Percentiles rank a stretch among this genome's conserved stretches.
phyloP scores from a whole-genome alignment of 176 grass and related monocot genomes.

The Alloteropsis semialata region DNA sequence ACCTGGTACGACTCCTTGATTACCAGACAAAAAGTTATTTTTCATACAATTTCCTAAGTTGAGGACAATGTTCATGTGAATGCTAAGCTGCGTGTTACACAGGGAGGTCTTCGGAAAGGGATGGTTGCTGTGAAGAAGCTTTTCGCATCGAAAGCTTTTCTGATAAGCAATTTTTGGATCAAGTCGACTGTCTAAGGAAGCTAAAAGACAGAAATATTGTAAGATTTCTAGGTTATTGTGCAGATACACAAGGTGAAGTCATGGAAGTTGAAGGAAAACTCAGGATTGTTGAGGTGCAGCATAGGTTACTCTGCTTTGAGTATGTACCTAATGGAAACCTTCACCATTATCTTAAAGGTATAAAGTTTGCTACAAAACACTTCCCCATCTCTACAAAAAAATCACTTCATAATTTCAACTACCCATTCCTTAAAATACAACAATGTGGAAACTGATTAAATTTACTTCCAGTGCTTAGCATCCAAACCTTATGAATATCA shows the following conservation, averaged over 20 bases:
- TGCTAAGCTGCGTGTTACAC: neutral
- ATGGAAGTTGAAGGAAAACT: neutral
- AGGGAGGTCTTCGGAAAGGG: neutral
- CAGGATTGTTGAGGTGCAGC: neutral
- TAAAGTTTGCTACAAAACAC: neutral
- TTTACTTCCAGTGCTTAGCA: neutral
- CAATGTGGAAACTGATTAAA: neutral
- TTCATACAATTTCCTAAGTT: neutral
- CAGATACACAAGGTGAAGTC: neutral
- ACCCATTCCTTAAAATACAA: neutral
- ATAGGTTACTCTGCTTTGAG: neutral
- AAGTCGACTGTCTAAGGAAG: neutral
- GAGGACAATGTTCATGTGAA: neutral
- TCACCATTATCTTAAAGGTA: neutral
- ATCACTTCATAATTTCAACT: neutral
- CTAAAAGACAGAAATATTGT: neutral
- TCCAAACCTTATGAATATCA: neutral
- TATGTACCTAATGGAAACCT: neutral
- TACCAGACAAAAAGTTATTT: neutral
- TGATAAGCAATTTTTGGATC: neutral
- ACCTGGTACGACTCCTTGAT: neutral
- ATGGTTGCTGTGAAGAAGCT: neutral
- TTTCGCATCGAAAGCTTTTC: neutral
- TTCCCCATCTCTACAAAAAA: neutral
- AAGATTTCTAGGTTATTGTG: too few relatives aligned